These are phyloP conservation scores for Colletotrichum orchidophilum DNA, from an alignment of 2,329 filamentous ascomycete genomes.

Conservation along the genomic window DNA sequence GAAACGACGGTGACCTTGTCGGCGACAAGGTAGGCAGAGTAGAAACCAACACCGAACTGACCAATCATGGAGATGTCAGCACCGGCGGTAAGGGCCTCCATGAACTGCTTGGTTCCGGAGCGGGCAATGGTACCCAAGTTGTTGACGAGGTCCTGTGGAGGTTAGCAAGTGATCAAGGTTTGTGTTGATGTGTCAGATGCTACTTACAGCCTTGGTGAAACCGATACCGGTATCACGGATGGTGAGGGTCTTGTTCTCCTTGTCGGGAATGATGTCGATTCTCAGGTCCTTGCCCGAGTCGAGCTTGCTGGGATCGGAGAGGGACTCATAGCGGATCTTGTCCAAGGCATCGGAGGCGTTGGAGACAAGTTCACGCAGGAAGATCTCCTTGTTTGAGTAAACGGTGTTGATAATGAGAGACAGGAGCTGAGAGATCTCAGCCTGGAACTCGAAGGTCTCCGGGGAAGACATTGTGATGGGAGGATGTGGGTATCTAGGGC, in stretches of 20 bases:
- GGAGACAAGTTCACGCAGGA: conserved; percentile 97
- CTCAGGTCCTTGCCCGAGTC: conserved; percentile 97
- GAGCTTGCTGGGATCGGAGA: conserved; percentile 97
- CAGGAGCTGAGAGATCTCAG: conserved; percentile 99
- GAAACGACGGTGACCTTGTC: conserved; percentile 95
- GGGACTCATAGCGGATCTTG: conserved; percentile 99
- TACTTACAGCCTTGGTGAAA: conserved; percentile 99
- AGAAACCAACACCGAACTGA: conserved; percentile 99
- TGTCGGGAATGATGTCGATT: conserved; percentile 98
- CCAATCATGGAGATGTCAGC: conserved; percentile 99
- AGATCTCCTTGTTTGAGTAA: conserved; percentile 99
- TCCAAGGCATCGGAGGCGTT: conserved; percentile 99
- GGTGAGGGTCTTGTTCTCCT: conserved; percentile 96
- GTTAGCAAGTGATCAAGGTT: conserved; percentile 46
- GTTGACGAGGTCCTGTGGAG: conserved; percentile 91
- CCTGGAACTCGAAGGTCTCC: conserved; percentile 99
- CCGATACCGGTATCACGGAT: conserved; percentile 98
- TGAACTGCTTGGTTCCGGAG: conserved; percentile 99
- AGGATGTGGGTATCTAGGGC: conserved; percentile 33
- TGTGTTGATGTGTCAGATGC: background rate
- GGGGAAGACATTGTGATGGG: conserved; percentile 71
- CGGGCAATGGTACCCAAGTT: conserved; percentile 99
- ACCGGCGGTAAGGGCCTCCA: conserved; percentile 98
- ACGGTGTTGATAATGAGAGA: conserved; percentile 99
- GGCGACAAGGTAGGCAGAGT: conserved; percentile 99